These are phyloP conservation scores for Globisporangium camurandrum DNA, from an alignment of 352 stramenopile genomes.

Conservation along the genomic window DNA sequence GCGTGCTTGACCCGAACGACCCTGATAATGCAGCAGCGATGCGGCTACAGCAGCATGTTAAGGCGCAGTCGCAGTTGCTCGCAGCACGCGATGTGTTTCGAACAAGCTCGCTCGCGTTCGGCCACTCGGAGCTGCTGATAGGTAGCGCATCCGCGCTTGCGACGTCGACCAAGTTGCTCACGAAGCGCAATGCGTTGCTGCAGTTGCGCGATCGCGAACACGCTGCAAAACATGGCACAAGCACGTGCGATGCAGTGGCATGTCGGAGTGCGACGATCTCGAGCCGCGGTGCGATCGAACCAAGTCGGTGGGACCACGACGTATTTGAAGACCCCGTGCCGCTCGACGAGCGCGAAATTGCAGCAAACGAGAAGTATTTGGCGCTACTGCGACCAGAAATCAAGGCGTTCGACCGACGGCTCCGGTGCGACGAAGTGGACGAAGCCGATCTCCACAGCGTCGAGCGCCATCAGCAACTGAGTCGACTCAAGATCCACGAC, in stretches of 20 bases:
- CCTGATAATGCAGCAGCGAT: constrained; percentile 50
- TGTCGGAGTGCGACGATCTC: constrained; percentile 8
- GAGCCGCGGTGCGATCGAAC: constrained; percentile 2
- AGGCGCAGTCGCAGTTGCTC: constrained; percentile 22
- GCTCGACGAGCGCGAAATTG: constrained; percentile 48
- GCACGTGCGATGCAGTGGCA: constrained; percentile 20
- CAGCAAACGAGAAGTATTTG: constrained; percentile 47
- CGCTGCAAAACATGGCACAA: constrained; percentile 35
- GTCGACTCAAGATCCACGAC: constrained; percentile 50
- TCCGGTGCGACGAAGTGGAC: constrained; percentile 37
- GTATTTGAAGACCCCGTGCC: constrained; percentile 67
- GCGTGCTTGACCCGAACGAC: constrained; percentile 62
- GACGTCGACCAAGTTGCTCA: constrained; percentile 20
- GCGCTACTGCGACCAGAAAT: constrained; percentile 57
- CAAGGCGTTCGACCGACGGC: constrained; percentile 37
- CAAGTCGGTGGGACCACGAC: constrained; percentile 11
- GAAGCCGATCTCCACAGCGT: constrained; percentile 25
- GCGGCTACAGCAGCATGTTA: constrained; percentile 36
- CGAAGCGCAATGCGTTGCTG: constrained; percentile 57
- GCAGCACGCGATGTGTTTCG: constrained; percentile 41
- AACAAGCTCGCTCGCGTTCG: constrained; percentile 13
- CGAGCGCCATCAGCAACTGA: constrained; percentile 34
- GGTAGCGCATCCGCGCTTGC: neutral
- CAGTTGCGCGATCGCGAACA: constrained; percentile 47
- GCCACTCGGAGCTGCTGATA: neutral